Base-by-base conservation (phyloP, 1,139 yeast species). In the Yamadazyma diospyri region DNA sequence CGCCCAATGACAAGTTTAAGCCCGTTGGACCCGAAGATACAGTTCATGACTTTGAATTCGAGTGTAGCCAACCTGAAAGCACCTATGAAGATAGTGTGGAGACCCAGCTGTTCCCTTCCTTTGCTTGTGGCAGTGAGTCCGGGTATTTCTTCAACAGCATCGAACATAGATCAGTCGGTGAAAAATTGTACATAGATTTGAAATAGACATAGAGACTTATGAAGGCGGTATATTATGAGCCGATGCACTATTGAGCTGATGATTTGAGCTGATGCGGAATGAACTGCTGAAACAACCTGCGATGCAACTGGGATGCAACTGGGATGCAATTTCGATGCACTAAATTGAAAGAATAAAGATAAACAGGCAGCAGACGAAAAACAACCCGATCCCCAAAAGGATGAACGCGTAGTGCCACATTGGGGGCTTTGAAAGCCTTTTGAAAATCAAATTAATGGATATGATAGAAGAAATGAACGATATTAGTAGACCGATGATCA, bases 101-200 rank as follows among this genome's bases (percentile, higher is more conserved):
- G 4, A 40, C 25, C 2, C 26, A 36, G 7, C 48, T 45, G 25
- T 57, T 48, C 14, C 50, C 51, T 3, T 49, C 59, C 3, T 61
- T 69, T 44, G 74, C 76, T 2, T 48, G 68, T 34, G 80, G 80
- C 1, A 55, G 69, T 27, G 80, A 74, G 41, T 38, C 37, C 6
- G 81, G 79, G 1, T 66, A 71, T 38, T 39, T 33, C 7, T 48
- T 57, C 32, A 57, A 73, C 41, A 65, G 58, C 0, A 51, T 66
- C 10, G 58, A 61, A 43, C 69, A 70, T 48, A 51, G 50, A 22
- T 61, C 76, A 1, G 56, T 65, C 3, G 78, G 78, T 0, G 79
- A 73, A 29, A 34, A 23, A 14, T 25, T 33, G 27, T 16, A 13
- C 16, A 27, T 32, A 22, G 24, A 23, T 16, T 9, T 18, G 8